Evolutionary conservation across 1,139 yeast species (phyloP), one percentile per base, ranked within the genome.

Genomic region (Geotrichum bryndzae): DNA sequence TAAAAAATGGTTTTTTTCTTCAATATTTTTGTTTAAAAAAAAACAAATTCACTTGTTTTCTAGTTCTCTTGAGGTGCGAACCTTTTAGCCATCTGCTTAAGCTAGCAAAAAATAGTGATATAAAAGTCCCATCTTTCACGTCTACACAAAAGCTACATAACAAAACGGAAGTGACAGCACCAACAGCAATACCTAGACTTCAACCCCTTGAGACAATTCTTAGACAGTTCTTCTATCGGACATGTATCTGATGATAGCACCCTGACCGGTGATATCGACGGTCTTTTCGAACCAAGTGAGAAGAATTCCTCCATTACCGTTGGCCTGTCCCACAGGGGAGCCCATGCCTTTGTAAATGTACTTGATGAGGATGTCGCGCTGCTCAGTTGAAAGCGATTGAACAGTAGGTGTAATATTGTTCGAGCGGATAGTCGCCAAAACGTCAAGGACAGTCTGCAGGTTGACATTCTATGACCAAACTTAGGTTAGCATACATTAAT

Each of bases 261-360:
- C 97, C 72, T 88, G 85, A 22, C 98, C 98, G 15, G 92, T 84
- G 53, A 84, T 77, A 66, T 88, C 96, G 51, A 90, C 86, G 31
- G 95, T 84, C 76, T 90, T 91, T 69, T 94, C 98, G 72, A 88
- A 90, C 99, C 99, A 95, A 51, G 86, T 82, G 70, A 95, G 83
- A 69, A 95, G 76, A 61, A 87, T 80, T 56, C 96, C 96, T 25
- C 97, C 96, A 68, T 88, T 91, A 68, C 88, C 89, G 67, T 91
- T 90, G 4, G 95, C 90, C 63, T 75, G 75, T 53, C 78, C 77
- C 53, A 85, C 84, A 35, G 84, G 81, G 10, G 87, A 78, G 51
- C 85, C 79, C 96, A 95, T 90, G 54, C 90, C 91, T 70, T 87
- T 88, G 76, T 92, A 95, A 64, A 94, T 79, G 74, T 89, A 90